These are phyloP conservation scores for Linum lewisii DNA, from an alignment of 345 rosid genomes.

Conservation along the genomic window DNA sequence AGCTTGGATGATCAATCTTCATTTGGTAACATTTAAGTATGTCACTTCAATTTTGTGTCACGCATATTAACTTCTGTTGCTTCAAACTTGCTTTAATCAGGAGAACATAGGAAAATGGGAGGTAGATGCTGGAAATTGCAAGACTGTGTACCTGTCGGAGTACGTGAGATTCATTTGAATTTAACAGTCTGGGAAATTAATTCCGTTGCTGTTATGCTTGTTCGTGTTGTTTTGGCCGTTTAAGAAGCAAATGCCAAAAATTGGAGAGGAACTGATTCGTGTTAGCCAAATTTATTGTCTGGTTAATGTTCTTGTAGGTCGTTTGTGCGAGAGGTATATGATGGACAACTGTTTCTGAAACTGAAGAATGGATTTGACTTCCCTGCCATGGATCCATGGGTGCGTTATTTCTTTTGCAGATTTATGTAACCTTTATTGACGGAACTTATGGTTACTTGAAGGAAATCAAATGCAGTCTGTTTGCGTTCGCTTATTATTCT, in stretches of 20 bases:
- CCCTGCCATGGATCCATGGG: conserved; percentile 98
- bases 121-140: conserved; percentile 74
- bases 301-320: conserved; percentile 36
- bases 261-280: background rate
- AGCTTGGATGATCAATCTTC: background rate
- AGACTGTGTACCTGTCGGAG: conserved; percentile 75
- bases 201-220: background rate
- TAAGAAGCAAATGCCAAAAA: conserved; percentile 1
- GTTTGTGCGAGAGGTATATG: conserved; percentile 70
- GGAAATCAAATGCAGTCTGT: background rate
- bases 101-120: conserved; percentile 57
- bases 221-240: background rate
- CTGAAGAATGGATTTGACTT: conserved; percentile 63
- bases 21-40: background rate
- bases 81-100: conserved; percentile 24
- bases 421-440: background rate
- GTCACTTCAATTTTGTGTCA: background rate
- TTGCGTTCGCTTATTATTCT: background rate
- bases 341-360: conserved; percentile 74
- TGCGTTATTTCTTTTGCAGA: conserved; percentile 19
- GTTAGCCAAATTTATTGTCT: background rate
- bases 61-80: background rate
- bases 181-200: background rate
- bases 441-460: background rate
- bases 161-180: conserved; percentile 27